Base-by-base conservation (phyloP, 805 yeast species). In the Komagataella mondaviorum region DNA sequence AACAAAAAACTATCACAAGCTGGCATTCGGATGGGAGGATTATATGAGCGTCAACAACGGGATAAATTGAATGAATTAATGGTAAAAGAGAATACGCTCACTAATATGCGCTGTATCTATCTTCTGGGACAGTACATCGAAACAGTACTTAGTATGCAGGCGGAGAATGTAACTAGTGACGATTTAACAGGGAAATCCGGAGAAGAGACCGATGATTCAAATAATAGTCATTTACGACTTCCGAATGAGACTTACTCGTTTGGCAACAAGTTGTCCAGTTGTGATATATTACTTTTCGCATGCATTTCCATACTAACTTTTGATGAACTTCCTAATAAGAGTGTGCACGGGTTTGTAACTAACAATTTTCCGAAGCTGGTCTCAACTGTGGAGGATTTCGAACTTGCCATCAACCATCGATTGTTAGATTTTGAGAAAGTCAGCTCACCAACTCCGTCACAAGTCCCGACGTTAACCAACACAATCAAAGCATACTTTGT, bases 281-380 rank as follows among this genome's bases (percentile, higher is more conserved):
- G 71, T 6, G 75, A 74, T 49, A 55, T 72, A 3, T 57, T 76
- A 14, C 60, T 77, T 10, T 61, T 59, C 52, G 71, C 77, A 3
- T 68, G 72, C 55, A 51, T 77, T 4, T 53, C 60, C 50, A 57
- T 65, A 14, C 60, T 70, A 51, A 59, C 66, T 1, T 54, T 51
- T 46, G 59, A 58, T 1, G 63, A 60, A 6, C 61, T 77, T 49
- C 75, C 77, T 4, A 75, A 73, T 52, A 56, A 58, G 23, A 75
- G 76, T 55, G 59, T 77, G 43, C 54, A 50, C 4, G 57, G 56
- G n/a, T 73, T 65, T 54, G 53, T 76, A 48, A 49, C 57, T 12
- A 52, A 56, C 16, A 65, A 69, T 48, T 62, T 60, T 50, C 70
- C 71, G 1, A 57, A 64, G 6, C 57, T 71, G 22, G 43, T 58